Base-by-base conservation (phyloP, 2,329 filamentous ascomycete species). In the Ampelomyces quisqualis region DNA sequence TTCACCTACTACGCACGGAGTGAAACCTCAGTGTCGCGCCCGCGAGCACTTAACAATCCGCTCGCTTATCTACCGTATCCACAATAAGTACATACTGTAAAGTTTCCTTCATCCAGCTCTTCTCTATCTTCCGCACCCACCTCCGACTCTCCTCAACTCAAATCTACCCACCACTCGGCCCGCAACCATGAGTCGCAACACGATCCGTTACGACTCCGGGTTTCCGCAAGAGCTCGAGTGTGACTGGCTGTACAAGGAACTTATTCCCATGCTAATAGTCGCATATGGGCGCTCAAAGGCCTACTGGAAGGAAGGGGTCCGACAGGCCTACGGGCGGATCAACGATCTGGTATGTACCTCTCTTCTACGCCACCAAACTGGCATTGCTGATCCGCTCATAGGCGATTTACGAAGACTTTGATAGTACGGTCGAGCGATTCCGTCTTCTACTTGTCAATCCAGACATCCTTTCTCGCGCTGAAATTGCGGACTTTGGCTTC, bases 371-470 rank as follows among this genome's bases (percentile, higher is more conserved):
- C n/a, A n/a, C n/a, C n/a, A n/a, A n/a, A n/a, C n/a, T n/a, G n/a
- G n/a, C n/a, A n/a, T n/a, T 11, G 27, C 34, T 44, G 10, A 44
- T n/a, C 20, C 5, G 17, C 19, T 29, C n/a, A 14, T n/a, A 29
- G 47, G 28, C 34, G 3, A 31, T 46, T 5, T 34, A 41, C 28
- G 34, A 46, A 11, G 39, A 51, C 28, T 51, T 51, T 7, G 36
- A 38, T 0, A 40, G 38, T 2, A 49, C 42, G 1, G 37, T 51
- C 7, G 48, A 51, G 14, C 28, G 39, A 11, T 21, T 49, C 2
- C 48, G 48, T 5, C 32, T 51, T 0, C 24, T 35, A 7, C 37
- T 51, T 2, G 20, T 49, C 13, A 46, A 42, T 10, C 28, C 39
- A 1, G 14, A 24, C 2, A 15, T 40, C 2, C 26, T 51, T 3